phyloP scores from a whole-genome alignment of 2,329 filamentous ascomycete species.

The Colletotrichum zoysiae region DNA sequence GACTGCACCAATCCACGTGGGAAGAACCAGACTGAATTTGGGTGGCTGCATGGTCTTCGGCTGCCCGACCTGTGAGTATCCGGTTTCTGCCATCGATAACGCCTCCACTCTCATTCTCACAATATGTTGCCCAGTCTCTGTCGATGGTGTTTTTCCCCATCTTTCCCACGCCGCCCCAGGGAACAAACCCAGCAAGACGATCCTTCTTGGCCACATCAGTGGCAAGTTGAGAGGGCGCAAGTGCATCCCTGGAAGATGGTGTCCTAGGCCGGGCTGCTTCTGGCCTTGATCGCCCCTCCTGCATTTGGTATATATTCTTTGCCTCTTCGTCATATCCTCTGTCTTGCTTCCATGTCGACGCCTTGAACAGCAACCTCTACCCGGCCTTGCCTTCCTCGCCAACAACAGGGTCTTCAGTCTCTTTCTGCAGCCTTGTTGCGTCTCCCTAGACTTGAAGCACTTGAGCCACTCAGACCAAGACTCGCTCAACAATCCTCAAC shows the following conservation, averaged over 20 bases:
- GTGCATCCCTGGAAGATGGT: neutral
- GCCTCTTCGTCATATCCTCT: neutral
- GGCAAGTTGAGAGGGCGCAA: neutral
- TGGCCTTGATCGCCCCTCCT: slow-evolving; percentile 6
- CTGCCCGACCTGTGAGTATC: slow-evolving; percentile 1
- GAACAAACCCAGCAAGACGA: neutral
- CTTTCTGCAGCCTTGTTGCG: neutral
- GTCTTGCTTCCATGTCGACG: slow-evolving; percentile 26
- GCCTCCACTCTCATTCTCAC: slow-evolving; percentile 10
- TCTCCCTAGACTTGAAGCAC: neutral
- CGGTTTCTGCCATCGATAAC: slow-evolving; percentile 20
- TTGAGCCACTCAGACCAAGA: slow-evolving; percentile 7
- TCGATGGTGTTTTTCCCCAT: slow-evolving; percentile 24
- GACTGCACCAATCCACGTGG: slow-evolving; percentile 30
- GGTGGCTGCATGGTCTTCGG: slow-evolving; percentile 7
- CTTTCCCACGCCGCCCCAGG: slow-evolving; percentile 3
- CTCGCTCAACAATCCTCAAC: slow-evolving; percentile 1
- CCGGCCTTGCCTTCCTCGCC: slow-evolving; percentile 31
- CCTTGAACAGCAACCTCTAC: slow-evolving; percentile 30
- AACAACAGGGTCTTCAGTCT: slow-evolving; percentile 26
- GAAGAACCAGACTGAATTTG: neutral
- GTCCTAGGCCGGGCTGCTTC: neutral
- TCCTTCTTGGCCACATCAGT: neutral
- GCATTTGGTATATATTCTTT: slow-evolving; percentile 35
- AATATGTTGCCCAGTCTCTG: neutral